phyloP scores from a whole-genome alignment of 2,329 filamentous ascomycete genomes.

The Fusarium domesticum region DNA sequence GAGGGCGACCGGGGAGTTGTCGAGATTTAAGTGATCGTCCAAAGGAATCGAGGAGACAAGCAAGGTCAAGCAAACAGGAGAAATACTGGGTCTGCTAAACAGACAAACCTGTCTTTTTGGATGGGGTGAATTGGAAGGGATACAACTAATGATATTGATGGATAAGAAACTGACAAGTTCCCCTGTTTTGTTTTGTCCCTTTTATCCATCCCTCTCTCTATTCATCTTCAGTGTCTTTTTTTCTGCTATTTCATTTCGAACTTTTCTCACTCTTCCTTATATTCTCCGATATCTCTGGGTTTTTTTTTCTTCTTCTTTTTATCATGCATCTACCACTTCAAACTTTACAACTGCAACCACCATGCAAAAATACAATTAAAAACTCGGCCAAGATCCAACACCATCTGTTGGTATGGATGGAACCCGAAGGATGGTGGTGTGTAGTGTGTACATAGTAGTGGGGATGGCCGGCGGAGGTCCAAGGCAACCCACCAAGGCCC shows the following conservation, averaged over 20 bases:
- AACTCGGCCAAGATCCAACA: slow-evolving; percentile 9
- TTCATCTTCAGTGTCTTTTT: too few species aligned
- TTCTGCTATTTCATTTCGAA: neutral
- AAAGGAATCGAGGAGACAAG: neutral
- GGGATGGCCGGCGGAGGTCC: slow-evolving; percentile 23
- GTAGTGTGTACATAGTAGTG: too few species aligned
- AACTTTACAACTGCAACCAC: slow-evolving; percentile 2
- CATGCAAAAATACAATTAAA: slow-evolving; percentile 1
- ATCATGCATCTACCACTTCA: too few species aligned
- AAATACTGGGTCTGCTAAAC: slow-evolving; percentile 28
- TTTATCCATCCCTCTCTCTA: slow-evolving; percentile 10
- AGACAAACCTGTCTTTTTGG: too few species aligned
- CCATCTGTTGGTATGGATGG: slow-evolving; percentile 5
- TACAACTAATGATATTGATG: too few species aligned
- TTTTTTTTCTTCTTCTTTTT: neutral
- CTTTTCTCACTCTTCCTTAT: neutral
- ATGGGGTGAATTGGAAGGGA: slow-evolving; percentile 5
- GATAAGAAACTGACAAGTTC: too few species aligned
- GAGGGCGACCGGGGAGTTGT: neutral
- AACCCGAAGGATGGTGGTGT: slow-evolving; percentile 10
- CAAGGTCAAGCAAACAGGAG: slow-evolving; percentile 14
- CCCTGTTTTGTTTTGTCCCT: too few species aligned
- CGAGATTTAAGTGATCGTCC: neutral
- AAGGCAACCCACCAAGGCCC: slow-evolving; percentile 19
- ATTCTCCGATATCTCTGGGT: neutral